Conservation (phyloP, 176 grass and related monocot genomes). For the Neostapfia colusana region DNA sequence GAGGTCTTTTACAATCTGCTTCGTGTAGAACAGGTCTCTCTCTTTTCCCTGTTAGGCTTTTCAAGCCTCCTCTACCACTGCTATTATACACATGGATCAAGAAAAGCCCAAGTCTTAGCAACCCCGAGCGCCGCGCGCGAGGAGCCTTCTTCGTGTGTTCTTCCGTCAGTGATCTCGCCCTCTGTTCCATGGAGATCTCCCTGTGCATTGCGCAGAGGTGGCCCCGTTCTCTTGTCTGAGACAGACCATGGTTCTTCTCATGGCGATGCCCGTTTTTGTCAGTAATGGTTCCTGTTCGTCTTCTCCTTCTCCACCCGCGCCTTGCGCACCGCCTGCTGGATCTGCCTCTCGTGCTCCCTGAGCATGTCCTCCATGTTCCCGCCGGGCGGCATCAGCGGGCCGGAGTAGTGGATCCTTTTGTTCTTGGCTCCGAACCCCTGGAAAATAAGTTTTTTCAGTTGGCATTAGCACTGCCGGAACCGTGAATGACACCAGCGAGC, state of each 20-base stretch:
- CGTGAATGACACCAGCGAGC: no score
- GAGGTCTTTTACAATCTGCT: conserved; percentile 20
- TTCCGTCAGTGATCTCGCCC: neutral
- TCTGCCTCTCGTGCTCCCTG: conserved; percentile 75
- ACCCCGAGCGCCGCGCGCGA: neutral
- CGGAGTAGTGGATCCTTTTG: conserved; percentile 69
- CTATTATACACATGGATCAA: conserved; percentile 54
- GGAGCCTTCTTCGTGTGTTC: neutral
- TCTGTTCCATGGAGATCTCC: neutral
- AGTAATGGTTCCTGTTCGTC: conserved; percentile 41
- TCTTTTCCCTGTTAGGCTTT: conserved; percentile 13
- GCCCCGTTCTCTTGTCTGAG: neutral
- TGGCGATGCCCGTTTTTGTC: neutral
- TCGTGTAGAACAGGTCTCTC: neutral
- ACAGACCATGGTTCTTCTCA: neutral
- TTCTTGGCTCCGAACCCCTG: conserved; percentile 51
- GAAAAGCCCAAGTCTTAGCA: conserved; percentile 30
- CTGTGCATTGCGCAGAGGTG: neutral
- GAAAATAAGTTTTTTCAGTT: neutral
- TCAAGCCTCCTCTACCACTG: conserved; percentile 34
- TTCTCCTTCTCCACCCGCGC: conserved; percentile 58
- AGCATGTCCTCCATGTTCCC: conserved; percentile 78
- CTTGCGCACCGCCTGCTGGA: conserved; percentile 66
- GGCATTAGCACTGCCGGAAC: no score
- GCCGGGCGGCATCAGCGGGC: conserved; percentile 56